Evolutionary conservation across 1,284 basidiomycete species (phyloP), one percentile per base, ranked within the genome.

Genomic region (Singerocomus inundabilis): DNA sequence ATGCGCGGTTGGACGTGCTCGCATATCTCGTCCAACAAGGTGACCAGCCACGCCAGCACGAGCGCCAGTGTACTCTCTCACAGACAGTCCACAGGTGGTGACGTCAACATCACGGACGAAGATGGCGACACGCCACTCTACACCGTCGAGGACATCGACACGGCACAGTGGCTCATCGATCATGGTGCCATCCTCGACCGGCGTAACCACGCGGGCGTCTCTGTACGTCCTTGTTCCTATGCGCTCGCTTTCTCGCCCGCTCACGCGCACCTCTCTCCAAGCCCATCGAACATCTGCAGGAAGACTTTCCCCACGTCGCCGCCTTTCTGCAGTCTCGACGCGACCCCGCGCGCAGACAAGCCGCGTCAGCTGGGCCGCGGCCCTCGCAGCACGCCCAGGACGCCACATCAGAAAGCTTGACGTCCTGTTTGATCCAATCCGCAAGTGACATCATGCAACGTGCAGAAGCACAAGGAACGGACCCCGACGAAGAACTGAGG

Each of bases 101-200:
- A 96, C 65, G 88, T 95, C 55, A 94, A 97, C 64, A 70, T 93
- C 50, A 77, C 82, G 4, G 93, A 97, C 66, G 78, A 77, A 44
- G 94, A 97, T 65, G 90, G 90, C 16, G 93, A 96, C 65, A 95
- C 93, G 4, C 93, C 93, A 9, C 74, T 97, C 15, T 97, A 88
- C 72, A 88, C 89, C n/a, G 90, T 91, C 44, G 93, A 97, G 70
- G 80, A 80, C 59, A 64, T 91, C 46, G 80, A 84, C 46, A 90
- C 89, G 1, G 93, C 93, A 1, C 76, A 74, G 28, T 90, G 80
- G 69, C 81, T 96, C 48, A 74, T 97, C 50, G 79, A 88, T 53
- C 82, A 88, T 52, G 93, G 93, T n/a, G 93, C 92, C 1, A 68
- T 77, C 45, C 70, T 86, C 6, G 72, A 77, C 56, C 71, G 76